Conservation (phyloP, 768 basidiomycete species). For the Pleurotus platypus region DNA sequence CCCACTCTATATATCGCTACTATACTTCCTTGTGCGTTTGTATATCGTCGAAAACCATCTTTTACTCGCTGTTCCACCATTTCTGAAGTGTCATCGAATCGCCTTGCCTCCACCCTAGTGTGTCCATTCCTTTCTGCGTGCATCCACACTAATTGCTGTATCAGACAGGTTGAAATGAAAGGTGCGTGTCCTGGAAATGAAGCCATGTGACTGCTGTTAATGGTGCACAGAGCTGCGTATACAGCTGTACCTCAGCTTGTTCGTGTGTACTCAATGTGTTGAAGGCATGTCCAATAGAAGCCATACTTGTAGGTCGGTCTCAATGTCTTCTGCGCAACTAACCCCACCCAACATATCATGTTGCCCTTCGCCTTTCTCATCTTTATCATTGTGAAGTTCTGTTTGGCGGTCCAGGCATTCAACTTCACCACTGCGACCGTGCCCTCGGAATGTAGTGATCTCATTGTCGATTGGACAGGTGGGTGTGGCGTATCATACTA, state of each 20-base stretch:
- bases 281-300: neutral
- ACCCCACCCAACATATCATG: neutral
- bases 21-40: slow-evolving; percentile 4
- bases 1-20: slow-evolving; percentile 4
- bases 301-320: neutral
- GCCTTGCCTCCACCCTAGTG: neutral
- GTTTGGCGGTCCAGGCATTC: slow-evolving; percentile 34
- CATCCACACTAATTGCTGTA: too few relatives aligned
- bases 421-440: slow-evolving; percentile 30
- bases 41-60: neutral
- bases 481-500: slow-evolving; percentile 12
- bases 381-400: neutral
- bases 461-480: slow-evolving; percentile 66
- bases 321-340: neutral
- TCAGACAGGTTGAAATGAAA: too few relatives aligned
- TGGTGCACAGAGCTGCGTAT: too few relatives aligned
- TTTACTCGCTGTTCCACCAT: neutral
- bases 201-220: too few relatives aligned
- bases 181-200: too few relatives aligned
- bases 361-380: neutral
- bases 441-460: slow-evolving; percentile 58
- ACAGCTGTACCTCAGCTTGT: too few relatives aligned
- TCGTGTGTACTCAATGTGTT: neutral
- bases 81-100: neutral
- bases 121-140: too few relatives aligned